Percentiles rank a stretch among this genome's conserved stretches.
These are phyloP conservation scores for Neurospora sublineolata DNA, from an alignment of 495 filamentous ascomycete genomes.

Conservation along the genomic window DNA sequence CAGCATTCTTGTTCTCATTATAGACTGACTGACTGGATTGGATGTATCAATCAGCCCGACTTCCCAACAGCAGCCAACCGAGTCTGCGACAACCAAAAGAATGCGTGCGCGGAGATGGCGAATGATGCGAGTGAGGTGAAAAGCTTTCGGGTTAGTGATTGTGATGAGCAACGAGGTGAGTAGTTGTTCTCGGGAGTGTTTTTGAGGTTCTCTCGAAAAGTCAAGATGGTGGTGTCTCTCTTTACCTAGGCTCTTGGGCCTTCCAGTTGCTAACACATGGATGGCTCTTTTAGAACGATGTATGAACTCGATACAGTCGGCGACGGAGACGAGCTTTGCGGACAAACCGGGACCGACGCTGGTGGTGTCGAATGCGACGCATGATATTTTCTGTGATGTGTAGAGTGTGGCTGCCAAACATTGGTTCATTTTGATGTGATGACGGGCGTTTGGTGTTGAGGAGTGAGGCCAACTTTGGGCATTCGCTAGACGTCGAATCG, in stretches of 20 bases:
- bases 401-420: background rate
- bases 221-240: background rate
- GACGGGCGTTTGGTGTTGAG: background rate
- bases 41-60: constrained; percentile 17
- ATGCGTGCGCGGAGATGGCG: constrained; percentile 23
- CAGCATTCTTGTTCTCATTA: no score
- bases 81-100: constrained; percentile 32
- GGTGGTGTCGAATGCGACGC: background rate
- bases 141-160: constrained; percentile 21
- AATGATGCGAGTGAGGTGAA: constrained; percentile 14
- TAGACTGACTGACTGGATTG: no score
- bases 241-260: background rate
- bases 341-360: background rate
- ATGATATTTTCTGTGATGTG: background rate
- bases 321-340: constrained; percentile 16
- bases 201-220: background rate
- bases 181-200: background rate
- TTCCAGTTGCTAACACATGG: background rate
- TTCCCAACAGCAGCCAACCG: constrained; percentile 28
- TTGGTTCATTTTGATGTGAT: background rate
- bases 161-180: constrained; percentile 29
- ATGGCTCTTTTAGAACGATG: constrained; percentile 15
- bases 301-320: constrained; percentile 12
- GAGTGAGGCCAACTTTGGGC: background rate
- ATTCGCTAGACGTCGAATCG: background rate